A percentile compares a stretch with the other conserved stretches of the same genome.
Evolutionary conservation across 371 early-diverging fungal species (phyloP).

Genomic region (Rhizomucor miehei): DNA sequence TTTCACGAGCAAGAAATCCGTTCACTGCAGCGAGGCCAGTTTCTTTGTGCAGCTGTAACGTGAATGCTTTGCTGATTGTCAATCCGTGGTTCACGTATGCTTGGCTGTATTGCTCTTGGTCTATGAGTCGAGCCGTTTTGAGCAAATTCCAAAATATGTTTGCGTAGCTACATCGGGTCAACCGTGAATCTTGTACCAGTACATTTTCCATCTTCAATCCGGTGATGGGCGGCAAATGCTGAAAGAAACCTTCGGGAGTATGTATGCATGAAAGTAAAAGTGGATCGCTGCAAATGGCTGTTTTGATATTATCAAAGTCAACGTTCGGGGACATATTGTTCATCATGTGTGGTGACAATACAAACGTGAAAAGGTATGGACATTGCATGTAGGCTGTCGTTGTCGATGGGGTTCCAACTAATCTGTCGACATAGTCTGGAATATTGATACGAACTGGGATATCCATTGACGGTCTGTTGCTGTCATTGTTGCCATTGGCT

Average conservation of each 20-base stretch:
- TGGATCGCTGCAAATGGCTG: too few relatives aligned
- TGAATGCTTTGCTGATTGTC: constrained; percentile 16
- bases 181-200: constrained; percentile 8
- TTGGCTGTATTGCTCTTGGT: constrained; percentile 14
- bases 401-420: too few relatives aligned
- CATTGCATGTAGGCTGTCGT: too few relatives aligned
- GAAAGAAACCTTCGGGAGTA: constrained; percentile 3
- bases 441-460: too few relatives aligned
- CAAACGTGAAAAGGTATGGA: too few relatives aligned
- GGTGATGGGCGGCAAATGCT: constrained; percentile 5
- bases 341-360: too few relatives aligned
- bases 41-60: constrained; percentile 11
- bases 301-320: too few relatives aligned
- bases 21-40: background rate
- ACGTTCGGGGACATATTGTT: too few relatives aligned
- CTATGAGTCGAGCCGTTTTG: constrained; percentile 16
- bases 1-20: constrained; percentile 2
- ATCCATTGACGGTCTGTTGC: background rate
- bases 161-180: constrained; percentile 11
- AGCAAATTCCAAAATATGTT: constrained; percentile 19
- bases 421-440: too few relatives aligned
- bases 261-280: too few relatives aligned
- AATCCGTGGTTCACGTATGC: constrained; percentile 21
- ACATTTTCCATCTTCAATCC: background rate
- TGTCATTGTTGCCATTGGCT: background rate